Evolutionary conservation across 768 basidiomycete species (phyloP).

Genomic region (Aureoboletus auriporus): DNA sequence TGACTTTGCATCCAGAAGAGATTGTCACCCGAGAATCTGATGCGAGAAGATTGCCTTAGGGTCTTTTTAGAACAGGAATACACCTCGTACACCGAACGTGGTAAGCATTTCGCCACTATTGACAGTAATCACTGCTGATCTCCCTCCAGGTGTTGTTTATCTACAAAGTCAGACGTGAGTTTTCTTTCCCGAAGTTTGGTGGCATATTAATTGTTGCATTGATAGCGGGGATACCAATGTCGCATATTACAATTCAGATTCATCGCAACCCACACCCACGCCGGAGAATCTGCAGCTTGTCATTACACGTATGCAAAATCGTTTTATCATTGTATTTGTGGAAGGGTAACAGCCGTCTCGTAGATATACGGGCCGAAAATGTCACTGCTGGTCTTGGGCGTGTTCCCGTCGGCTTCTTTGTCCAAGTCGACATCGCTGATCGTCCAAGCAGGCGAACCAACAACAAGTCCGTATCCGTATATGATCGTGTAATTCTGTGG

Average conservation of each 20-base stretch:
- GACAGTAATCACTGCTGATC: neutral
- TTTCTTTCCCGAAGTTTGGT: neutral
- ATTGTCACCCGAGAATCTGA: neutral
- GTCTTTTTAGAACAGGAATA: neutral
- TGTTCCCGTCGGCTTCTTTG: conserved; percentile 15
- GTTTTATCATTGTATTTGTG: too few species aligned
- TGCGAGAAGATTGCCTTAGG: neutral
- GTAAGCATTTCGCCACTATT: neutral
- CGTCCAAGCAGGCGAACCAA: conserved; percentile 1
- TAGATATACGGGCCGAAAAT: conserved; percentile 13
- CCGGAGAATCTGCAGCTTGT: neutral
- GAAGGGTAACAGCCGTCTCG: neutral
- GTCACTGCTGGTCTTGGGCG: conserved; percentile 4
- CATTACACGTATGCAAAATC: conserved; percentile 3
- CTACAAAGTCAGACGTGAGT: neutral
- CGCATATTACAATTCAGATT: neutral
- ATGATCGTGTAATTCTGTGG: conserved; percentile 9
- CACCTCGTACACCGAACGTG: neutral
- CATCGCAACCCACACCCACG: neutral
- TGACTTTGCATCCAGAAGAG: neutral
- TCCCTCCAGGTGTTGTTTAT: conserved; percentile 3
- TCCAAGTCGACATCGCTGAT: conserved; percentile 1
- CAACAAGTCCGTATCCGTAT: neutral
- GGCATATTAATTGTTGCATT: neutral
- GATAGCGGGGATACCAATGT: neutral